Evolutionary conservation across 2,329 filamentous ascomycete genomes (phyloP), one percentile per base, ranked within the genome.

Genomic region (Aschersonia sp.): DNA sequence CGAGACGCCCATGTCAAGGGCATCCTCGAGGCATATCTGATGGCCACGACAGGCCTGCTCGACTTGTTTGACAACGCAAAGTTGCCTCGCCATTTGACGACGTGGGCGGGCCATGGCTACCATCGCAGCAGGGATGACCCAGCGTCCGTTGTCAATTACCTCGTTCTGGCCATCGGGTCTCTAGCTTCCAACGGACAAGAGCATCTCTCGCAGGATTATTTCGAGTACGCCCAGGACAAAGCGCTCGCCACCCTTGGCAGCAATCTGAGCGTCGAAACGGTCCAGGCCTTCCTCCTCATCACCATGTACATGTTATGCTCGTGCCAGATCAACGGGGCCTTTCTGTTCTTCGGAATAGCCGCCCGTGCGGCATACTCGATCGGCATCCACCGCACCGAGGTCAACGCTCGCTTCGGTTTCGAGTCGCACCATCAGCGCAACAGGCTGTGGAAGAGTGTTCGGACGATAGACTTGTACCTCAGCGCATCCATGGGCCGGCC

Each of bases 401-500:
- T 77, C 29, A 77, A 77, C 51, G 65, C 67, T 0, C 65, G 73
- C 0, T 77, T 77, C 40, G 73, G 70, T 0, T 52, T 61, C 1
- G 65, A 68, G 0, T 56, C 66, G 0, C 68, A 69, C 38, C 58
- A 60, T 0, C 70, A 69, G 51, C 59, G 73, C 50, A 72, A 75
- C 49, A 63, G 70, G 3, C 57, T 77, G 1, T 77, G 74, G 74
- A 75, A 74, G 56, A 76, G 72, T 49, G 56, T 77, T 4, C 65
- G 74, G 1, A 61, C 74, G 0, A 60, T 77, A 5, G 74, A 77
- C 50, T 56, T 77, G 0, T 75, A 73, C 49, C 61, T 77, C 0
- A 74, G 71, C 53, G 70, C 68, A 3, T 74, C 71, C 1, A 75
- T 76, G 72, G 74, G 74, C 3, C 64, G 74, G 0, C 74, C 74